Evolutionary conservation across 1,284 basidiomycete genomes (phyloP), one percentile per base, ranked within the genome.

Genomic region (Ceratobasidium sp.): DNA sequence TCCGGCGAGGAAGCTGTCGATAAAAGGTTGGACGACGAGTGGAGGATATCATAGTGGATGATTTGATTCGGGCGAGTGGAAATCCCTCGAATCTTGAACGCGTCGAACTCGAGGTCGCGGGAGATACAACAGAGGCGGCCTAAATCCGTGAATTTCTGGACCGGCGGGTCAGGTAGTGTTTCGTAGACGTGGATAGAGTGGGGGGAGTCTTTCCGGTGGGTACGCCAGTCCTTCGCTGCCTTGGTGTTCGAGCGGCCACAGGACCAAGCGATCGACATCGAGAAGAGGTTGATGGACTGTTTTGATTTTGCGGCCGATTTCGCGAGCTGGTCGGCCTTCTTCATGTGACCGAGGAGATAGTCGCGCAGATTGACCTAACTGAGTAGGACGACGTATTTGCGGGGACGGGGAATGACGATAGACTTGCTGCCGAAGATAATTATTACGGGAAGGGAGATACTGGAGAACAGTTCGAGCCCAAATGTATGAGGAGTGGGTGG

Each of bases 1-100:
- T 9, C 86, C 86, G 0, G 85, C 85, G 27, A 86, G 79, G 63
- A 84, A 77, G 81, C 86, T 82, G 76, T 85, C 85, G n/a, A 80
- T 82, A 78, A 85, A 84, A 76, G 86, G 83, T 72, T 84, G 82
- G 7, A 86, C 78, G 1, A 74, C 73, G 9, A 80, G 76, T 0
- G 80, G 79, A 1, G 82, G n/a, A n/a, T n/a, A n/a, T n/a, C n/a
- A n/a, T n/a, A n/a, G n/a, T n/a, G n/a, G n/a, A n/a, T n/a, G n/a
- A n/a, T n/a, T n/a, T n/a, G n/a, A n/a, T n/a, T n/a, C n/a, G n/a
- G n/a, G n/a, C n/a, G n/a, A n/a, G n/a, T n/a, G n/a, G n/a, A n/a
- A n/a, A n/a, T n/a, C n/a, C n/a, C n/a, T n/a, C n/a, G n/a, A n/a
- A n/a, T n/a, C n/a, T n/a, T n/a, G n/a, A n/a, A n/a, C n/a, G n/a